These are phyloP conservation scores for Aspergillus uvarum DNA, from an alignment of 2,329 filamentous ascomycete species.

Conservation along the genomic window DNA sequence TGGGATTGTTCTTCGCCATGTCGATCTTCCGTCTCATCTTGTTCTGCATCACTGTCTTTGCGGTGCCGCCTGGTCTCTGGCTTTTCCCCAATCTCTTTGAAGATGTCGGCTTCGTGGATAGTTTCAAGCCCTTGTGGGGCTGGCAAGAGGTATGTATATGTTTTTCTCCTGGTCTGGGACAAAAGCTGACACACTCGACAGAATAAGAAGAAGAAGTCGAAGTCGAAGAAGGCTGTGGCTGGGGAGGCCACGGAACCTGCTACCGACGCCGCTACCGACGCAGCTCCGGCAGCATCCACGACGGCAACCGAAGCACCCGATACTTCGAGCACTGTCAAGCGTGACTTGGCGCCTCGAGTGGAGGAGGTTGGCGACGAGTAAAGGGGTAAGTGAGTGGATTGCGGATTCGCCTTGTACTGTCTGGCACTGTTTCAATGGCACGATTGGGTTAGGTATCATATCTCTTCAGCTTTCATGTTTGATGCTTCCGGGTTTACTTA, in stretches of 20 bases:
- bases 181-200: conserved; percentile 16
- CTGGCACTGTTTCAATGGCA: not conserved
- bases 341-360: conserved; percentile 45
- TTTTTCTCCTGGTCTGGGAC: not conserved
- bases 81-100: conserved; percentile 97
- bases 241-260: conserved; percentile 8
- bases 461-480: not conserved
- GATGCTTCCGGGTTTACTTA: not conserved
- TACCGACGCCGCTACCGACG: conserved; percentile 12
- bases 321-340: conserved; percentile 36
- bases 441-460: not conserved
- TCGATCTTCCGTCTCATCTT: conserved; percentile 93
- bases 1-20: conserved; percentile 96
- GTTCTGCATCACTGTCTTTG: conserved; percentile 89
- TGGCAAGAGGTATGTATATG: conserved; percentile 80
- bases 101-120: conserved; percentile 97
- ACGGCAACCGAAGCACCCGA: conserved; percentile 38
- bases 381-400: conserved; percentile 3
- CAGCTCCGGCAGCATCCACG: conserved; percentile 33
- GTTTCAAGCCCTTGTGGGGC: conserved; percentile 92
- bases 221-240: conserved; percentile 30
- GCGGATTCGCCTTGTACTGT: not conserved
- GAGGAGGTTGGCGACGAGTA: conserved; percentile 47
- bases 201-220: conserved; percentile 44
- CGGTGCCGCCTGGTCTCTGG: conserved; percentile 85